A percentile compares a stretch with the other conserved stretches of the same genome.
Evolutionary conservation across 176 grass and related monocot genomes (phyloP).

Genomic region (Elaeis guineensis): DNA sequence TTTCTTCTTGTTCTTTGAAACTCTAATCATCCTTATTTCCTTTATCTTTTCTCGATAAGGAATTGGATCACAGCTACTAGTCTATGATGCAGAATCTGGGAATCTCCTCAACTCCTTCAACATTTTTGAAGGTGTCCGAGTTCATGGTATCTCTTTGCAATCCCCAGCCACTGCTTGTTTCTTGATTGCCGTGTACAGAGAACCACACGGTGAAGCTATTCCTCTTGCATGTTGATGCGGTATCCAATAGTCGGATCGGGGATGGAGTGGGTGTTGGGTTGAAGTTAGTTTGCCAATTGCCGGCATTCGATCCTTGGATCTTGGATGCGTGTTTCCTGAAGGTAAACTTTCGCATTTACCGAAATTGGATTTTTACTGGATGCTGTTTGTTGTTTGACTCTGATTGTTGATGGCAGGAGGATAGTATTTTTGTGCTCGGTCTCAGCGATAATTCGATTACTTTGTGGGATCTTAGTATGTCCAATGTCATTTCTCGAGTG

Average conservation of each 20-base stretch:
- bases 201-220: conserved; percentile 76
- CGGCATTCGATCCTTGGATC: conserved; percentile 77
- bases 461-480: conserved; percentile 49
- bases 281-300: conserved; percentile 43
- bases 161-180: not conserved
- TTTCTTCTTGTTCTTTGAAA: not conserved
- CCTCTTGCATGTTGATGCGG: conserved; percentile 1
- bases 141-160: conserved; percentile 65
- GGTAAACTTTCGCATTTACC: conserved; percentile 13
- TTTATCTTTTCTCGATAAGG: conserved; percentile 20
- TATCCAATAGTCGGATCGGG: not conserved
- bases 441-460: conserved; percentile 81
- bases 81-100: conserved; percentile 38
- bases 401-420: conserved; percentile 24
- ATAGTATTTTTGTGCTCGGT: conserved; percentile 53
- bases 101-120: conserved; percentile 44
- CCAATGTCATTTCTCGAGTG: conserved; percentile 32
- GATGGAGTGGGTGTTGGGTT: conserved; percentile 3
- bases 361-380: too few relatives aligned
- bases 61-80: conserved; percentile 52
- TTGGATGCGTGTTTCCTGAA: conserved; percentile 57
- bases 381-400: not conserved
- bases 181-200: conserved; percentile 42
- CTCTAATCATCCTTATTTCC: too few relatives aligned
- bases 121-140: conserved; percentile 64